Percentiles rank a stretch among this genome's conserved stretches.
These are phyloP conservation scores for Rhizopogon rudus DNA, from an alignment of 768 basidiomycete species.

Conservation along the genomic window DNA sequence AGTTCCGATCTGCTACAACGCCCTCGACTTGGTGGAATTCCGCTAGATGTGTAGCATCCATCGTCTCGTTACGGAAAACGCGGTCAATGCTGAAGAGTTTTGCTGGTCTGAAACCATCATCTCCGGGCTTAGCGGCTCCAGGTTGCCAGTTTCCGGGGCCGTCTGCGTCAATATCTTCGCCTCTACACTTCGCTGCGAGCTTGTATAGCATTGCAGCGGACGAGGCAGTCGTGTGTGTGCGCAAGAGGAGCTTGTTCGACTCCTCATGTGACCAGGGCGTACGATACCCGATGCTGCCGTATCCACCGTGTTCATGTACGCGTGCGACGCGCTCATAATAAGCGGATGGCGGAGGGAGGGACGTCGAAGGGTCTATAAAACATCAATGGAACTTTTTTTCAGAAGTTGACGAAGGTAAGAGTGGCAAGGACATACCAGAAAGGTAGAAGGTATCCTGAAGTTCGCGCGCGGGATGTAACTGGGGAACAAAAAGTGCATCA, in stretches of 20 bases:
- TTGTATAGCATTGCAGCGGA: conserved; percentile 93
- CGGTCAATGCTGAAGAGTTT: conserved; percentile 97
- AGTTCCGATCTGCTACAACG: conserved; percentile 89
- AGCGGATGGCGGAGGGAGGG: conserved; percentile 69
- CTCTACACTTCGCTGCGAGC: conserved; percentile 79
- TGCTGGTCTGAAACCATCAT: conserved; percentile 84
- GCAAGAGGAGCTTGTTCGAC: conserved; percentile 84
- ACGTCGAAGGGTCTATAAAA: conserved; percentile 67
- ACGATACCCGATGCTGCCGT: conserved; percentile 93
- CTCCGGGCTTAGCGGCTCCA: conserved; percentile 14
- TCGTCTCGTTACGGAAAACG: conserved; percentile 98
- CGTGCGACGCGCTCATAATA: conserved; percentile 84
- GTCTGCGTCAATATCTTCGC: conserved; percentile 37
- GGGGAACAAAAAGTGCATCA: conserved; percentile 96
- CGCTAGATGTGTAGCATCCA: conserved; percentile 96
- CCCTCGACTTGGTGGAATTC: conserved; percentile 99
- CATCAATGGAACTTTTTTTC: conserved; percentile 1
- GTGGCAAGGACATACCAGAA: conserved; percentile 52
- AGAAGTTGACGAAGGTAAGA: neutral
- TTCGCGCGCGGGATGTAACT: conserved; percentile 98
- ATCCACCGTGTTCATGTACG: conserved; percentile 84
- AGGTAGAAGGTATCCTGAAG: conserved; percentile 98
- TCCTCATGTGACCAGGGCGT: conserved; percentile 95
- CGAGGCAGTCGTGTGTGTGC: conserved; percentile 96
- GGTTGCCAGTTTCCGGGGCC: conserved; percentile 9